Base-by-base conservation (phyloP, 2,329 filamentous ascomycete species). In the Colletotrichum viniferum region DNA sequence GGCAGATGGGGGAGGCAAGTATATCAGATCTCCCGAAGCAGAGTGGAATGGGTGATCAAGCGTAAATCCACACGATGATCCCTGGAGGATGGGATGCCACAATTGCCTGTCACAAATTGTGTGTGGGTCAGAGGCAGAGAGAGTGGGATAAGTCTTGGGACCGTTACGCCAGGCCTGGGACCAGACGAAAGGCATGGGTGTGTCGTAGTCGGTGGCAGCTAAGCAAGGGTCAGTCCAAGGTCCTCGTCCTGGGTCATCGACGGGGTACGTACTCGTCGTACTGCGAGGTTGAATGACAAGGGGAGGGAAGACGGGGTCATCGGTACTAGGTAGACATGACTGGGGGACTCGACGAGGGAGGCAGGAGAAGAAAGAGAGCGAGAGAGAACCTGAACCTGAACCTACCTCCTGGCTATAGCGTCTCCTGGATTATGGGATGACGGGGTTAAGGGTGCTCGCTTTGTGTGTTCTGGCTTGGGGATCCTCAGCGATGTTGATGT, bases 21-120 rank as follows among this genome's bases (percentile, higher is more conserved):
- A 82, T 78, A 78, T 78, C 77, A 78, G 77, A 80, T 78, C 78
- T 79, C 77, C 78, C 79, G 79, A 77, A 80, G 79, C 73, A 79
- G 78, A 77, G 83, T 76, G 83, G 82, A 83, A 84, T 76, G 83
- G 87, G 84, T 84, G 87, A 89, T 88, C 87, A 85, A 86, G 86
- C 84, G 86, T 83, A 83, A 87, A 87, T 87, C 86, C 85, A 85
- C 84, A 83, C 82, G 84, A 80, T 83, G 84, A 88, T 87, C 87
- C 87, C 84, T 85, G 86, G 82, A 67, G 67, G 76, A 76, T 77
- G 79, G 78, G 78, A 81, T 83, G 81, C 84, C 83, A 85, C 81
- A 82, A 84, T 83, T 84, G 87, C 85, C 85, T 89, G 87, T 89
- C 87, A 89, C 87, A 89, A 88, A 88, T 87, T 88, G 84, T 84